phyloP scores from a whole-genome alignment of 2,329 filamentous ascomycete genomes.

The Incumbomyces delicatus region DNA sequence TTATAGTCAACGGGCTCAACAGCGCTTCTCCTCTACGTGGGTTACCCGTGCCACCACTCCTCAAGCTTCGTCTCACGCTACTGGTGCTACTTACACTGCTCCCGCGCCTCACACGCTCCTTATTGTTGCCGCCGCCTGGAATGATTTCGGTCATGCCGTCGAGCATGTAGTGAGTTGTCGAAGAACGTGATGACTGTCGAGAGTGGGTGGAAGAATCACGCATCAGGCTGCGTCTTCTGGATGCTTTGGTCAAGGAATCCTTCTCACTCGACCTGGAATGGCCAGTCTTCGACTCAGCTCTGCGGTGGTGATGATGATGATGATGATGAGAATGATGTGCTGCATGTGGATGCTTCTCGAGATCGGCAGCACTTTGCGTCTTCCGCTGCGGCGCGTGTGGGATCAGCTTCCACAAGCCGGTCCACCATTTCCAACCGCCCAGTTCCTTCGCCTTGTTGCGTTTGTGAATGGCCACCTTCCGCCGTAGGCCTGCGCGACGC shows the following conservation, averaged over 20 bases:
- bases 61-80: constrained; percentile 4
- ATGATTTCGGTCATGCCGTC: constrained; percentile 10
- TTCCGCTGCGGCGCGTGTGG: constrained; percentile 7
- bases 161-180: constrained; percentile 18
- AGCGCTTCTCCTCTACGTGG: constrained; percentile 1
- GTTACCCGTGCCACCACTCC: background rate
- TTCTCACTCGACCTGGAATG: constrained; percentile 9
- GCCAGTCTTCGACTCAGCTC: background rate
- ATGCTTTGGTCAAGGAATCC: constrained; percentile 7
- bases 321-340: too few relatives aligned
- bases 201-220: constrained; percentile 15
- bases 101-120: constrained; percentile 16
- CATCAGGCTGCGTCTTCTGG: constrained; percentile 1
- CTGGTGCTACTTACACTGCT: constrained; percentile 17
- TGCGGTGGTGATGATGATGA: constrained; percentile 11
- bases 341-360: constrained; percentile 22
- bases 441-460: constrained; percentile 54
- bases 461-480: constrained; percentile 59
- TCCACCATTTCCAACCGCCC: constrained; percentile 77
- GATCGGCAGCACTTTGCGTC: constrained; percentile 11
- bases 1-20: constrained; percentile 7
- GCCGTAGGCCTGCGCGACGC: constrained; percentile 62
- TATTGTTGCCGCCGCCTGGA: background rate
- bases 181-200: constrained; percentile 17
- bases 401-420: constrained; percentile 52